Conservation (phyloP, 495 filamentous ascomycete species). For the Penicillium paxilli region DNA sequence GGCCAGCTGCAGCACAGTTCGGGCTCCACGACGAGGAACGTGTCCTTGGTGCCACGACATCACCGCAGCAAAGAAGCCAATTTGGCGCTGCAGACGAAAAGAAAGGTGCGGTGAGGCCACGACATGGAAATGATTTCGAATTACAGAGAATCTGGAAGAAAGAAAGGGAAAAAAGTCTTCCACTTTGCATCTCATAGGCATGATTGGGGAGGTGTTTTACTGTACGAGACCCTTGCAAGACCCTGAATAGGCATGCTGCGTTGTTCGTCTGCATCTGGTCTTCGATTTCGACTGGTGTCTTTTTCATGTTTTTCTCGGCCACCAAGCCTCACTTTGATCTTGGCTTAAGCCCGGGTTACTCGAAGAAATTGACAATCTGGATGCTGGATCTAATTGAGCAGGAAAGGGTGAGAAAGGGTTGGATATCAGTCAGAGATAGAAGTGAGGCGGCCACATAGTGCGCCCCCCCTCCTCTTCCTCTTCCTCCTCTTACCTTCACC, state of each 20-base stretch:
- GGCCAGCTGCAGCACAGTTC: slow-evolving; percentile 17
- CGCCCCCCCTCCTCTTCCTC: too few relatives aligned
- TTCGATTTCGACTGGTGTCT: neutral
- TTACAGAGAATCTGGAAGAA: neutral
- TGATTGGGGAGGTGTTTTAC: neutral
- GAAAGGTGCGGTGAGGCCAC: slow-evolving; percentile 13
- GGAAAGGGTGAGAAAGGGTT: slow-evolving; percentile 38
- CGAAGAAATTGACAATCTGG: too few relatives aligned
- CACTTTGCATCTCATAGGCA: neutral
- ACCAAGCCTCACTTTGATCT: slow-evolving; percentile 29
- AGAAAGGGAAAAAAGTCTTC: neutral
- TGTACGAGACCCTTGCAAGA: neutral
- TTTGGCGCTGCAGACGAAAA: slow-evolving; percentile 23
- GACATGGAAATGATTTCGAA: neutral
- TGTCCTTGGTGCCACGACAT: slow-evolving; percentile 45
- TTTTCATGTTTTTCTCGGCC: neutral
- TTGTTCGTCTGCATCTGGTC: neutral
- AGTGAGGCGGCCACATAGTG: slow-evolving; percentile 39
- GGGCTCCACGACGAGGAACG: slow-evolving; percentile 15
- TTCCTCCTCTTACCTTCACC: too few relatives aligned
- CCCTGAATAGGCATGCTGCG: neutral
- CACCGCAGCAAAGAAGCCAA: slow-evolving; percentile 30
- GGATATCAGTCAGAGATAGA: slow-evolving; percentile 32
- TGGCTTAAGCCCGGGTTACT: slow-evolving; percentile 4
- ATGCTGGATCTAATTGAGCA: too few relatives aligned